Evolutionary conservation across 1,284 basidiomycete genomes (phyloP), one percentile per base, ranked within the genome.

Genomic region (Sparassis latifolia): DNA sequence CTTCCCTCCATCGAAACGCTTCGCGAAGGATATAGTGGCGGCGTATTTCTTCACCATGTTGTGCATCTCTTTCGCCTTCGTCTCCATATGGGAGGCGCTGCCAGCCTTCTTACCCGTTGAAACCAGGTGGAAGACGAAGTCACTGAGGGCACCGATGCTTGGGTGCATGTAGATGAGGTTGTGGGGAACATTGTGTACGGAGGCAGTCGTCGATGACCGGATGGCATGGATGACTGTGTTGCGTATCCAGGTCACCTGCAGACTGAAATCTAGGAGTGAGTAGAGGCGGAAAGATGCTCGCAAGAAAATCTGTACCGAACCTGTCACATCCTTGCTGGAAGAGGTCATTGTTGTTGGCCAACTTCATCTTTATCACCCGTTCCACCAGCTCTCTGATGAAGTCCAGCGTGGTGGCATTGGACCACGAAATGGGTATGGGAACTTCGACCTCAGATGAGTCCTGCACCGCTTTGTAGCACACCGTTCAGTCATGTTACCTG

Each of bases 271-370:
- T 20, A 20, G 20, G 20, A 20, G 20, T 20, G 20, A 20, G 20
- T 20, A 20, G 20, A 20, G 20, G 20, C 20, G 1, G 20, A 20
- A 20, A 20, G 20, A 20, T 20, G 20, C 20, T 60, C 60, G 6
- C 66, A 44, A 28, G 72, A 27, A 35, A 3, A 9, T 28, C 46
- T 27, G 37, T 68, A 70, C 20, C 20, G 20, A 20, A 20, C 20
- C 20, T 20, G 20, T 20, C 20, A 20, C 20, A 20, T 20, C 20
- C 72, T 74, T 50, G 74, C 73, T 49, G 69, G 70, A 75, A 75
- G 2, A 75, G 45, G 49, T 75, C 71, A 20, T 61, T 66, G 10
- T 55, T 47, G 46, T 71, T 67, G 5, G 48, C 32, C 10, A 66
- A 39, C 3, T 43, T 12, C 3, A 50, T 32, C 10, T 40, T 43